Conservation (phyloP, 73 alveolate species). For the Tetrahymena malaccensis region DNA sequence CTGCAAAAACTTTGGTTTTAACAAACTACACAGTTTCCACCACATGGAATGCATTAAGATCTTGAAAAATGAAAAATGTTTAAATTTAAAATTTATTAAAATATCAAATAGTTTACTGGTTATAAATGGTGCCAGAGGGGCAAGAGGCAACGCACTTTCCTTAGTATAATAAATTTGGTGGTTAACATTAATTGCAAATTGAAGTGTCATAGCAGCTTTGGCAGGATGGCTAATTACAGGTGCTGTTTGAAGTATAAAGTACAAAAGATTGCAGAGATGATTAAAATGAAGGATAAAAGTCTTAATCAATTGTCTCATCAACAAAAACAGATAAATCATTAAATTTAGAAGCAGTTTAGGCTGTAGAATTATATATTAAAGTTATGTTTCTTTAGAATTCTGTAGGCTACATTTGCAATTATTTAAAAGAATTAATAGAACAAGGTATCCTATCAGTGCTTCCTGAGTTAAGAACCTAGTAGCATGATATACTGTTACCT, state of each 20-base stretch:
- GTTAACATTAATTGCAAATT: background rate
- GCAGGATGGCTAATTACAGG: background rate
- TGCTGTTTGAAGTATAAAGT: background rate
- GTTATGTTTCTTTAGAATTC: background rate
- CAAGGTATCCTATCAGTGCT: background rate
- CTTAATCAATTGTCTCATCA: background rate
- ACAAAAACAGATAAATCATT: background rate
- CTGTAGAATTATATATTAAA: background rate
- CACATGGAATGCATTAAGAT: background rate
- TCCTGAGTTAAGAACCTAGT: background rate
- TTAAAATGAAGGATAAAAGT: background rate
- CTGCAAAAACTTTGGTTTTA: background rate
- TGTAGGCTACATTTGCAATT: background rate
- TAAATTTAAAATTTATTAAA: background rate
- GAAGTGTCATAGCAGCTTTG: background rate
- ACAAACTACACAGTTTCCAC: background rate
- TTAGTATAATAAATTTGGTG: background rate
- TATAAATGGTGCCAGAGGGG: background rate
- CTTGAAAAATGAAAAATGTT: background rate
- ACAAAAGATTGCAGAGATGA: background rate
- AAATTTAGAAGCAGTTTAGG: background rate
- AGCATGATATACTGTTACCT: background rate
- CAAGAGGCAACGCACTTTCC: background rate
- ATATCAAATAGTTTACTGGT: background rate
- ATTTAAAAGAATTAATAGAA: background rate